Evolutionary conservation across 2,329 filamentous ascomycete species (phyloP).

Genomic region (Lecanicillium sp.): DNA sequence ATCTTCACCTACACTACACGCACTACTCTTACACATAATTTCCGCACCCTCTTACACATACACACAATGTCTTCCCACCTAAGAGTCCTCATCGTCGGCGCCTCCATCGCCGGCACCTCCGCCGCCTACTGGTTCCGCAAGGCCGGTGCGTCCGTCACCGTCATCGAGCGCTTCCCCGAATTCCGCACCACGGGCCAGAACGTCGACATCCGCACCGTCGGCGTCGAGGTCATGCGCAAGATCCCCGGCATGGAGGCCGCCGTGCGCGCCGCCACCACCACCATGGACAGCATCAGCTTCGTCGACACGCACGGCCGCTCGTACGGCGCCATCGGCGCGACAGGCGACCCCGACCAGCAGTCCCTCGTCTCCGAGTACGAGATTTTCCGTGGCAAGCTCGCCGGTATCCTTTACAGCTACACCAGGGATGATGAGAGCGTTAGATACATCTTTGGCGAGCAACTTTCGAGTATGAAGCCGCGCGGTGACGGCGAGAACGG

Average conservation of each 20-base stretch:
- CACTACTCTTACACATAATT: too few relatives aligned
- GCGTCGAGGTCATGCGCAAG: constrained; percentile 32
- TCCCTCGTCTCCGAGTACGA: constrained; percentile 35
- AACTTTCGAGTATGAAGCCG: not conserved
- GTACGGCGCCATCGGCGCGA: constrained; percentile 29
- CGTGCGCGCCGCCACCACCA: constrained; percentile 24
- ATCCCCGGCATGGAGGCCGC: constrained; percentile 34
- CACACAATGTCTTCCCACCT: constrained; percentile 14
- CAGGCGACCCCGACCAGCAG: constrained; percentile 34
- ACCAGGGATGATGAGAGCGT: not conserved
- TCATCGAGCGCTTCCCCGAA: constrained; percentile 33
- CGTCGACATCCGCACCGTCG: constrained; percentile 32
- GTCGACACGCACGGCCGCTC: constrained; percentile 31
- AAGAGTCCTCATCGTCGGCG: constrained; percentile 26
- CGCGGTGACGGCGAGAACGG: constrained; percentile 19
- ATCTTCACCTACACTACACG: not conserved
- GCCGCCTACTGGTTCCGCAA: constrained; percentile 26
- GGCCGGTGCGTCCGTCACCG: constrained; percentile 27
- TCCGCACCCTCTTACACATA: not conserved
- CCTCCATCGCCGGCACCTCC: constrained; percentile 28
- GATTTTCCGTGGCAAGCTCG: constrained; percentile 11
- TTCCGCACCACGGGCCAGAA: constrained; percentile 25
- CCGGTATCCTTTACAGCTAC: not conserved
- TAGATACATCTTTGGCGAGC: constrained; percentile 8
- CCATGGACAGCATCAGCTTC: constrained; percentile 38